Conservation (phyloP, 495 filamentous ascomycete species). For the Neurospora africana region DNA sequence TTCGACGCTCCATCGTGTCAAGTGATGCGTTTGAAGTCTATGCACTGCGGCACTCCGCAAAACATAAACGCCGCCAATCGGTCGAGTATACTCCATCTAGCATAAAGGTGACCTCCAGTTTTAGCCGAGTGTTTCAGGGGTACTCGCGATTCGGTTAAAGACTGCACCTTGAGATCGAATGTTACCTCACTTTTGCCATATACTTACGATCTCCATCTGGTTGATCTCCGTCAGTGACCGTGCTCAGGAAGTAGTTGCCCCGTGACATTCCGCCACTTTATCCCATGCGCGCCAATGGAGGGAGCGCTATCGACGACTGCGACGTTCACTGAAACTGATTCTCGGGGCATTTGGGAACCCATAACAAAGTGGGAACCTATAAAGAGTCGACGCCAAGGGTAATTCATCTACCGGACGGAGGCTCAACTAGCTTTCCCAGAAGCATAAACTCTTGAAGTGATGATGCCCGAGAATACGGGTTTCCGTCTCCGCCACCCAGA, state of each 20-base stretch:
- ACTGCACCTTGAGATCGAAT: neutral
- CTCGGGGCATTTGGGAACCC: neutral
- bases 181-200: constrained; percentile 6
- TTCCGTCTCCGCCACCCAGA: constrained; percentile 1
- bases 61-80: constrained; percentile 1
- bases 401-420: constrained; percentile 1
- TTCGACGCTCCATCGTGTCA: neutral
- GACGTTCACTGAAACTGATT: neutral
- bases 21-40: neutral
- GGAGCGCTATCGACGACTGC: neutral
- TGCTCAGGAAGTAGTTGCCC: neutral
- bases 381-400: neutral
- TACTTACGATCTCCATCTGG: constrained; percentile 1
- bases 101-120: neutral
- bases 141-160: constrained; percentile 7
- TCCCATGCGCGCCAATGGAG: constrained; percentile 7
- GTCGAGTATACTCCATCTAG: neutral
- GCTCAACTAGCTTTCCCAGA: constrained; percentile 1
- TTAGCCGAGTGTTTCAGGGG: constrained; percentile 6
- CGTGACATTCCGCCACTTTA: neutral
- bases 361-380: constrained; percentile 5
- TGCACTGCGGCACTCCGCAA: constrained; percentile 3
- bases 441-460: neutral
- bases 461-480: neutral
- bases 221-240: neutral